Conservation (phyloP, 345 rosid species). For the Trapa bicornis region DNA sequence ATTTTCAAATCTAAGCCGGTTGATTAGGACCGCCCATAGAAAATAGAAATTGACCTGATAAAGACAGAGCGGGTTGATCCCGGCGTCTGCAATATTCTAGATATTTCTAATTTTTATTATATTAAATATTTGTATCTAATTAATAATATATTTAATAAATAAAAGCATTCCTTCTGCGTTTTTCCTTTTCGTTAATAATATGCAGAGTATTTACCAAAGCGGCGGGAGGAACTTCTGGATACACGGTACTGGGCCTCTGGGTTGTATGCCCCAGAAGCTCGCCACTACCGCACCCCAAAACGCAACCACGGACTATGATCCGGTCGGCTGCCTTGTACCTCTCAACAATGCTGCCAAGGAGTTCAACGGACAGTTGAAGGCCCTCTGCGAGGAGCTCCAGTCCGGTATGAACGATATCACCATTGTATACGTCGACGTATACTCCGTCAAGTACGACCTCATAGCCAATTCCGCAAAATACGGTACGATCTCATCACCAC, state of each 20-base stretch:
- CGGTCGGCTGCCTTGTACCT: conserved; percentile 40
- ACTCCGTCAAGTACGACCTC: conserved; percentile 41
- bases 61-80: too few relatives aligned
- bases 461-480: conserved; percentile 26
- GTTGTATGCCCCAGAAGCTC: conserved; percentile 48
- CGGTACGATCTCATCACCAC: conserved; percentile 18
- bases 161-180: too few relatives aligned
- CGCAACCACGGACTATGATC: conserved; percentile 26
- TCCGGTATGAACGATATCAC: conserved; percentile 25
- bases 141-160: too few relatives aligned
- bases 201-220: conserved; percentile 25
- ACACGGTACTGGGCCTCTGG: conserved; percentile 61
- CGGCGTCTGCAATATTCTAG: too few relatives aligned
- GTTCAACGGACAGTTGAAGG: conserved; percentile 32
- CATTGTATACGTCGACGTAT: conserved; percentile 45
- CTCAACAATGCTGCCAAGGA: conserved; percentile 41
- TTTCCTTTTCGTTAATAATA: not conserved
- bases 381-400: conserved; percentile 32
- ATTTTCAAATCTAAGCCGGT: too few relatives aligned
- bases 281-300: conserved; percentile 18
- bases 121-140: too few relatives aligned
- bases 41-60: too few relatives aligned
- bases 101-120: too few relatives aligned
- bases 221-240: conserved; percentile 69
- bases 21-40: too few relatives aligned